phyloP scores from a whole-genome alignment of 2,329 filamentous ascomycete species.

The Paecilomyces formosus region DNA sequence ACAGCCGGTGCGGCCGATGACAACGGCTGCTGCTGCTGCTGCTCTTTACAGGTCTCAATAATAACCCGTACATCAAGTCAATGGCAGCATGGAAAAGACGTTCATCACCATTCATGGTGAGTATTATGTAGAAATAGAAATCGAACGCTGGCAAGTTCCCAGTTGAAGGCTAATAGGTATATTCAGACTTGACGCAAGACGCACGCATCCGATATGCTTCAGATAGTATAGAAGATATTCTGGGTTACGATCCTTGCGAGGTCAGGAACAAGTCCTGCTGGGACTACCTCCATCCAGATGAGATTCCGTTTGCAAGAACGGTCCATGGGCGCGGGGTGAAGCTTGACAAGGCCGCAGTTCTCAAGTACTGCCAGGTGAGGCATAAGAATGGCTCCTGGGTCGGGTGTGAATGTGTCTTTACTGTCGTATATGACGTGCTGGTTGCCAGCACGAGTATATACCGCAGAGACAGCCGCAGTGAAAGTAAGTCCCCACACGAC shows the following conservation, averaged over 20 bases:
- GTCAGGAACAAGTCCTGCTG: slow-evolving; percentile 71
- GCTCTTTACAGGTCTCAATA: not conserved
- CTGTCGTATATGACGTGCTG: slow-evolving; percentile 78
- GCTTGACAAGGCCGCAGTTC: slow-evolving; percentile 76
- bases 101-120: slow-evolving; percentile 7
- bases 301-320: slow-evolving; percentile 65
- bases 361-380: slow-evolving; percentile 69
- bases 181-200: slow-evolving; percentile 62
- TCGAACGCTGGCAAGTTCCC: not conserved
- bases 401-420: slow-evolving; percentile 82
- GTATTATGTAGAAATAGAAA: not conserved
- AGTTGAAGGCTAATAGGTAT: slow-evolving; percentile 7
- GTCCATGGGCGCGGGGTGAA: slow-evolving; percentile 66
- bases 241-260: slow-evolving; percentile 71
- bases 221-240: slow-evolving; percentile 73
- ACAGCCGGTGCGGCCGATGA: not conserved
- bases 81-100: slow-evolving; percentile 1
- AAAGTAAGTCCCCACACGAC: slow-evolving; percentile 52
- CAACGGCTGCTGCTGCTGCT: not conserved
- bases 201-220: slow-evolving; percentile 77
- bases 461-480: slow-evolving; percentile 57
- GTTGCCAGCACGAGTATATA: slow-evolving; percentile 80
- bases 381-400: slow-evolving; percentile 65
- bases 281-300: slow-evolving; percentile 78
- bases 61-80: not conserved